Conservation (phyloP, 306 rosid genomes). For the Rubus idaeus region DNA sequence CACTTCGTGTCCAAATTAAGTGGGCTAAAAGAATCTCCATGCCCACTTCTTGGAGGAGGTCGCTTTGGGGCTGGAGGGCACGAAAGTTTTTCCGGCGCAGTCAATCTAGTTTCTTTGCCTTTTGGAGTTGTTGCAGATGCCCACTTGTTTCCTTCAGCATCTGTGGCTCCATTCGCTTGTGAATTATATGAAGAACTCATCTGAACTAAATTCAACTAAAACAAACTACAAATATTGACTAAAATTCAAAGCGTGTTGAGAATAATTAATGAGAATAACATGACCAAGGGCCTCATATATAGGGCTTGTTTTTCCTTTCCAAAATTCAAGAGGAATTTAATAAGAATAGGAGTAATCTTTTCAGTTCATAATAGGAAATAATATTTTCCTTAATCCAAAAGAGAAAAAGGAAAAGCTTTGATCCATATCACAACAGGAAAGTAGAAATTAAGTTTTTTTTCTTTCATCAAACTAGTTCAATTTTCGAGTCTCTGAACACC, state of each 20-base stretch:
- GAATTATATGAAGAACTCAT: not conserved
- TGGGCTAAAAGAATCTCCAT: not conserved
- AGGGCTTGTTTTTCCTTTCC: not conserved
- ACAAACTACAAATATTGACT: not conserved
- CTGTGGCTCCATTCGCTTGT: not conserved
- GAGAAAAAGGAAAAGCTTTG: too few relatives aligned
- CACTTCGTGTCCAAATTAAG: not conserved
- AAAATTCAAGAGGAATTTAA: not conserved
- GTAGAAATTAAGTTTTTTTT: too few relatives aligned
- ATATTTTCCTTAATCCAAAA: not conserved
- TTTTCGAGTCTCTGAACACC: too few relatives aligned
- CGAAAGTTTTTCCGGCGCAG: not conserved
- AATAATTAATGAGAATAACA: not conserved
- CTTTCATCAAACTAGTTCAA: too few relatives aligned
- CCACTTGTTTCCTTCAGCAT: not conserved
- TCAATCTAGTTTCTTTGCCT: not conserved
- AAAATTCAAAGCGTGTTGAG: not conserved
- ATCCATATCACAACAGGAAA: too few relatives aligned
- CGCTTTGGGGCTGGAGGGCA: not conserved
- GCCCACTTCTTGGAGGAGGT: not conserved
- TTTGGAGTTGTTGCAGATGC: not conserved
- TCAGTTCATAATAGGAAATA: not conserved
- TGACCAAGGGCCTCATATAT: not conserved
- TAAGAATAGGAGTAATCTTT: not conserved
- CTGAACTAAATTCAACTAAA: not conserved